phyloP scores from a whole-genome alignment of 2,329 filamentous ascomycete species.

The Talaromyces sp. region DNA sequence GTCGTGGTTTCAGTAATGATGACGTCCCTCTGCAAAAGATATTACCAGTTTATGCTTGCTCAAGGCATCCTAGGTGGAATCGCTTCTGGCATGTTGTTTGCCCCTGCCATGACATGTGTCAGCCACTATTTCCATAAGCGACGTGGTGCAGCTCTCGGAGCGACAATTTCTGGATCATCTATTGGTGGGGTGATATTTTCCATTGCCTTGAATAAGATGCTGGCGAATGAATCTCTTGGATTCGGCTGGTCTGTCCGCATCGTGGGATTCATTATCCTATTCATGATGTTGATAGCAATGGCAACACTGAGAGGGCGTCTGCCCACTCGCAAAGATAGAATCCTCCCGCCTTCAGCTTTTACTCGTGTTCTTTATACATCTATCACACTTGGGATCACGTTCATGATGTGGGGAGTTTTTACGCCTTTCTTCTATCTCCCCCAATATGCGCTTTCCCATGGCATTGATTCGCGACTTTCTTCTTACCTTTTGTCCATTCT shows the following conservation, averaged over 20 bases:
- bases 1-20: conserved; percentile 42
- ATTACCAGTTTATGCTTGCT: conserved; percentile 47
- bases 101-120: conserved; percentile 29
- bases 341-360: conserved; percentile 23
- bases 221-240: conserved; percentile 43
- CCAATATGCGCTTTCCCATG: conserved; percentile 25
- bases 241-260: conserved; percentile 60
- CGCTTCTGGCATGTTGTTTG: conserved; percentile 39
- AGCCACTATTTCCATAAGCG: conserved; percentile 29
- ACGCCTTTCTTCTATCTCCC: conserved; percentile 32
- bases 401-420: conserved; percentile 30
- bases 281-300: conserved; percentile 37
- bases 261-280: conserved; percentile 60
- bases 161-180: conserved; percentile 41
- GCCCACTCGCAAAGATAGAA: conserved; percentile 34
- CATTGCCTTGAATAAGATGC: conserved; percentile 42
- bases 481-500: conserved; percentile 31
- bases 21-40: conserved; percentile 39
- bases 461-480: conserved; percentile 24
- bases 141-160: conserved; percentile 29
- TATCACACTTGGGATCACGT: conserved; percentile 23
- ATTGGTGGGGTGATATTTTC: conserved; percentile 57
- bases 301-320: conserved; percentile 41
- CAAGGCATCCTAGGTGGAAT: conserved; percentile 49
- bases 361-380: conserved; percentile 24